Base-by-base conservation (phyloP, 202 grass and related monocot species). In the Schoenoplectus triqueter region DNA sequence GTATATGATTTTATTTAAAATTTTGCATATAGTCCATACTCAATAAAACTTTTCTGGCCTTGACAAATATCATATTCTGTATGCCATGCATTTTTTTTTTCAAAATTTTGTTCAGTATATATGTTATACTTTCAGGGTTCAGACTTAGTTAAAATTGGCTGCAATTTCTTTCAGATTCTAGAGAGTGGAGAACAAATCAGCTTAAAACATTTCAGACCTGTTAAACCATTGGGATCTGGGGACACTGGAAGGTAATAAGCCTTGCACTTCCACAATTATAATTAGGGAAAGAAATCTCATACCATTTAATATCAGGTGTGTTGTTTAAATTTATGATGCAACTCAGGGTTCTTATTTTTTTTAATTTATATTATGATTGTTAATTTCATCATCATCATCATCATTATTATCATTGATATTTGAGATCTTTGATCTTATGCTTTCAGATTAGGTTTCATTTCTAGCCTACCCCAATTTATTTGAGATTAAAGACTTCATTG, bases 151-250 rank as follows among this genome's bases (percentile, higher is more conserved):
- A 40, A 51, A 51, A 59, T 60, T 56, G 52, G 52, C 22, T 42
- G 2, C 74, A 78, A 45, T 46, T 86, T 82, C 65, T 85, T 57
- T 56, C 86, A 98, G 95, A 85, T 98, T 90, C 42, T 86, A 85
- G 84, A 86, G 80, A 88, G 78, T 63, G 89, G 88, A 82, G 95
- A 93, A 98, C 89, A 21, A 69, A 92, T 98, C 72, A 90, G 88
- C 61, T 88, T 98, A 59, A 92, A 90, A 83, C 95, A 98, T 90
- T 93, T 98, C 52, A 98, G 73, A 85, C 95, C 95, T 65, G 85
- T 98, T 63, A 95, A 90, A 82, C 87, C 91, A 74, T 93, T 98
- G 84, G 95, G 95, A 82, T 93, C 85, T 73, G 95, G 95, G 66
- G 95, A 98, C 63, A 98, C 92, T 88, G 95, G 95, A 77, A 98